These are phyloP conservation scores for Apiospora koreana DNA, from an alignment of 2,329 filamentous ascomycete genomes.

Conservation along the genomic window DNA sequence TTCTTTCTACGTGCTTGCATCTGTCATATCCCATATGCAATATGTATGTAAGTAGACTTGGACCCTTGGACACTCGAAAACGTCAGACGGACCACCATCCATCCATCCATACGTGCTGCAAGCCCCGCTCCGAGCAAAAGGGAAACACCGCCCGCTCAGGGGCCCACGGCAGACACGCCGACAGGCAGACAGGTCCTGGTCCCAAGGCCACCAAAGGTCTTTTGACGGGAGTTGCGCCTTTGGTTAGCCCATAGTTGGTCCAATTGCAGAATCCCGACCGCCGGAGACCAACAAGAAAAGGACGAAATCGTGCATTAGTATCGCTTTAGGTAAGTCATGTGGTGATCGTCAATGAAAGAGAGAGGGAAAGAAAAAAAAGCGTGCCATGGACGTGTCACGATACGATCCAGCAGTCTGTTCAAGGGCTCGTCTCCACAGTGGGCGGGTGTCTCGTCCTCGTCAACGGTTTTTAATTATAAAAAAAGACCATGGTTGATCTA, in stretches of 20 bases:
- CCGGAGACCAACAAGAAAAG: too few relatives aligned
- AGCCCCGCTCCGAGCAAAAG: neutral
- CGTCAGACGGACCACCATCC: neutral
- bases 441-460: neutral
- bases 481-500: neutral
- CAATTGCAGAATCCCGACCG: too few relatives aligned
- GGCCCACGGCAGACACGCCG: neutral
- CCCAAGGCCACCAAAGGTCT: too few relatives aligned
- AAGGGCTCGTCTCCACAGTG: neutral
- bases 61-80: too few relatives aligned
- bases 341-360: neutral
- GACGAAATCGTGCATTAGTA: too few relatives aligned
- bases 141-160: neutral
- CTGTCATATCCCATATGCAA: too few relatives aligned
- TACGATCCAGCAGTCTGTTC: constrained; percentile 1
- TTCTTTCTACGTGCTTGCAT: too few relatives aligned
- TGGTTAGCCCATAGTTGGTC: too few relatives aligned
- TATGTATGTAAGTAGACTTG: too few relatives aligned
- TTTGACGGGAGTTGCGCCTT: too few relatives aligned
- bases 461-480: neutral
- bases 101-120: neutral
- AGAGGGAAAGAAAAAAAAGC: neutral
- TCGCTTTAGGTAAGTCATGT: too few relatives aligned
- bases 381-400: constrained; percentile 5
- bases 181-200: neutral